Evolutionary conservation across 805 yeast genomes (phyloP), one percentile per base, ranked within the genome.

Genomic region (Candida sonorensis): DNA sequence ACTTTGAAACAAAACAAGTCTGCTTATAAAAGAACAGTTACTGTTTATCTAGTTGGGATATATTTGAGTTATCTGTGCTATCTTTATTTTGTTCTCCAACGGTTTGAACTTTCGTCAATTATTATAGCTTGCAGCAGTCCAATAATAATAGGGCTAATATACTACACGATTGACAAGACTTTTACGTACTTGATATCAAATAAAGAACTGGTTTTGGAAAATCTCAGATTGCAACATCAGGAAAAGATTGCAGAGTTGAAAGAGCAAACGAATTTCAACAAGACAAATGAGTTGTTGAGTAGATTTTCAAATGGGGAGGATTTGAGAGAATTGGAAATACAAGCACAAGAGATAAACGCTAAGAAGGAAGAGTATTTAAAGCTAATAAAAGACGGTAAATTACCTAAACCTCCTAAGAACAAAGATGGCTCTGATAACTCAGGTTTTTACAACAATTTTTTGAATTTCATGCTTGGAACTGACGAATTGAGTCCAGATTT

Each of bases 251-350:
- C 50, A 12, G 57, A 53, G 25, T 50, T 55, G 24, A 57, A 55
- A 36, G 63, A 53, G 35, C 67, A 74, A 48, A 82, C 95, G 11
- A 81, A 83, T 42, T 90, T 75, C 54, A 72, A 81, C 46, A 68
- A 78, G 10, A 83, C 95, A 1, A 77, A 76, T 54, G 76, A 81
- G n/a, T 64, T 88, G 28, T 59, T 88, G 27, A 72, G 69, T 31
- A 67, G 87, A 46, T 87, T 72, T 43, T 46, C 59, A 2, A 60
- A 69, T 8, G 84, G 81, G 11, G 69, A 63, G 30, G 77, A 72
- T 48, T 38, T 59, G 13, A 41, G 48, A 30, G 59, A 64, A 17
- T 49, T 62, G 46, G 59, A 64, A 29, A 45, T 55, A 20, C 54
- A 71, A 42, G 70, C 68, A 27, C 64, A 61, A 23, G 72, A 67